Base-by-base conservation (phyloP, 345 rosid genomes). In the Nephelium lappaceum region DNA sequence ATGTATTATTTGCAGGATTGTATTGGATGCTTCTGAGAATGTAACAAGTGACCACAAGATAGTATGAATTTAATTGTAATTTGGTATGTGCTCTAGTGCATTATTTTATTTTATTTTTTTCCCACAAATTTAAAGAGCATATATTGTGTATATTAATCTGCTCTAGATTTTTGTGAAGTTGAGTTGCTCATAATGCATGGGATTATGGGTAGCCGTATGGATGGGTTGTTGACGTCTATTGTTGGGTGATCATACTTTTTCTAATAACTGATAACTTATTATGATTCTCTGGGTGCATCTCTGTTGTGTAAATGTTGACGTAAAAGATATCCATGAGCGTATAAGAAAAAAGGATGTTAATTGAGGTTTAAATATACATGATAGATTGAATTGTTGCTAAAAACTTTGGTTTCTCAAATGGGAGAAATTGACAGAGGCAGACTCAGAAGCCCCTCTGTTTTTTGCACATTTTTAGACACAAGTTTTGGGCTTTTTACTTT, bases 11-110 rank as follows among this genome's bases (percentile, higher is more conserved):
- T 23, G 25, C 58, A 24, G 19, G 58, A 74, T 25, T 41, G 27
- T 61, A 23, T 61, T 42, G 58, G 57, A 12, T 58, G 58, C 16
- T 74, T 42, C 57, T 42, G 5, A 61, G 9, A 16, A 7, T 31
- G 36, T 51, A 71, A 19, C 21, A 42, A 43, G 41, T 43, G 58
- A 74, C 10, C 16, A 8, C 24, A 42, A 5, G 19, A 61, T 10
- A 24, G 21, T 24, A 9, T 42, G 23, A 23, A 42, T 61, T 43
- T 62, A 43, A 9, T 74, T 11, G 55, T 61, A 61, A 27, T 16
- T 74, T 61, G 24, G 58, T 62, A 74, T 71, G n/a, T 71, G 63
- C 63, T 53, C 6, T 18, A 31, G 63, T 58, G 53, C n/a, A 23
- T 57, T 57, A 24, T 49, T 49, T 49, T n/a, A n/a, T 47, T 47